Base-by-base conservation (phyloP, 2,329 filamentous ascomycete genomes). In the Fusarium succisae region DNA sequence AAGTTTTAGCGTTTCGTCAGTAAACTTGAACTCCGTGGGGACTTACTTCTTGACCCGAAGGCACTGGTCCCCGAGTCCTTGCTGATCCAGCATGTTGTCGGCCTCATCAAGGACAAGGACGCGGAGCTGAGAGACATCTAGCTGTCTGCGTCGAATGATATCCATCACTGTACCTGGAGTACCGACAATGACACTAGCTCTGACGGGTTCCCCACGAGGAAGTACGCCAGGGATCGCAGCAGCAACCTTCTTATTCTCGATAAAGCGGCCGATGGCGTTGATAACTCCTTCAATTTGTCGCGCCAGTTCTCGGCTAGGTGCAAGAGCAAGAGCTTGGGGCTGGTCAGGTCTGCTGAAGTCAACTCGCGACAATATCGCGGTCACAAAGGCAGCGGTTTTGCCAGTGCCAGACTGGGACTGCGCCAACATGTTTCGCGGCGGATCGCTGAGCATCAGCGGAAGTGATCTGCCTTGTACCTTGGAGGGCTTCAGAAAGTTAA, bases 331-430 rank as follows among this genome's bases (percentile, higher is more conserved):
- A 20, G 95, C 95, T 84, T 99, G 96, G 4, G 96, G 95, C 74
- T 89, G 87, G 35, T 90, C 85, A 26, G 91, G 87, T 73, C 89
- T 88, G 58, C 80, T 86, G 66, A 95, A 89, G 79, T 99, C 94
- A 80, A 98, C 85, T 72, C 96, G 94, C 66, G 93, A 93, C 45
- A 99, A 89, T 69, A 97, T 93, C 70, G 97, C 97, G 71, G 98
- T 92, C 51, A 96, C 94, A 82, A 99, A 99, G 28, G 96, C 96
- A 26, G 95, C 96, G 0, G 96, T 99, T 87, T 99, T 99, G 80
- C 96, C 96, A 26, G 96, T 99, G 77, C 96, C 96, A 5, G 96
- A 99, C 83, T 99, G 96, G n/a, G 96, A 99, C 84, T 99, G 96
- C 8, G 95, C 96, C 80, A 99, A 96, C 89, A 99, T 93, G 84